Conservation (phyloP, 176 grass and related monocot species). For the Poa annua region DNA sequence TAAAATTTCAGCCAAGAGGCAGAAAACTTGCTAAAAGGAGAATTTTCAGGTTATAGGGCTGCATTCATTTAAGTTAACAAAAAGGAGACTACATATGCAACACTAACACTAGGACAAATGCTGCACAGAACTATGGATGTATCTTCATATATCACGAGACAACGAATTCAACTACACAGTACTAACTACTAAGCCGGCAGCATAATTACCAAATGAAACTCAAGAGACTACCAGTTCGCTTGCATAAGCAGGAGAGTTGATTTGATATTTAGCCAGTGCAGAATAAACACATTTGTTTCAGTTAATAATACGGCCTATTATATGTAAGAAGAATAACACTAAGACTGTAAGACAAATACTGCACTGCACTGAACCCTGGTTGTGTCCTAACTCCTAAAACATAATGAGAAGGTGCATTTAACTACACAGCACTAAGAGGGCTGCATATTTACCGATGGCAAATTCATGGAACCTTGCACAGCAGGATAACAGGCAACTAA, state of each 20-base stretch:
- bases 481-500: background rate
- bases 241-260: background rate
- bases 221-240: background rate
- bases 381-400: background rate
- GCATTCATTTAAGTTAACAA: background rate
- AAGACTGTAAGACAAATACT: background rate
- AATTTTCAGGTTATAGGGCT: background rate
- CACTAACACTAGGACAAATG: background rate
- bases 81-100: background rate
- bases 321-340: background rate
- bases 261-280: too few relatives aligned
- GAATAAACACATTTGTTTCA: background rate
- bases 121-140: background rate
- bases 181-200: too few relatives aligned
- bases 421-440: too few relatives aligned
- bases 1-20: background rate
- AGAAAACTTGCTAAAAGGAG: background rate
- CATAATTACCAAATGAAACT: background rate
- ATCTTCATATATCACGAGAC: too few relatives aligned
- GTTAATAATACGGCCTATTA: background rate
- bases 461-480: background rate
- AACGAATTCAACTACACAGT: background rate
- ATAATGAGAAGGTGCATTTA: background rate
- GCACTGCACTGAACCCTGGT: too few relatives aligned
- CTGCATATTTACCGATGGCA: background rate